Percentiles rank a stretch among this genome's conserved stretches.
Evolutionary conservation across 2,329 filamentous ascomycete species (phyloP).

Genomic region (Phoma sp.): DNA sequence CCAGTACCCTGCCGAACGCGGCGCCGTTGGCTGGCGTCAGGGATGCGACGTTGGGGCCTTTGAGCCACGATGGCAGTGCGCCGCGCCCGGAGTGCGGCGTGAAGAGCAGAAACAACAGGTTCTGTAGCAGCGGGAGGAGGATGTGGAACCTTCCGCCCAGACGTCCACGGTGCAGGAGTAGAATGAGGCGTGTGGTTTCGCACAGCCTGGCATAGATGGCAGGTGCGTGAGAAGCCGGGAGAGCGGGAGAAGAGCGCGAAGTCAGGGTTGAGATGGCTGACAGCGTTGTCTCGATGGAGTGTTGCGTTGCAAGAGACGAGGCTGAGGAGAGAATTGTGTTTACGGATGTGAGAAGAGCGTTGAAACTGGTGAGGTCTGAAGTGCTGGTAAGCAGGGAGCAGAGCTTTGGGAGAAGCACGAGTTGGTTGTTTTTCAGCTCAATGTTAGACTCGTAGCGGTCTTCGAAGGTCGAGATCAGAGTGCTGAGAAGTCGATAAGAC

Average conservation of each 20-base stretch:
- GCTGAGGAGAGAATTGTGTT: constrained; percentile 51
- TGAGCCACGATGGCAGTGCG: constrained; percentile 44
- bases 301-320: constrained; percentile 52
- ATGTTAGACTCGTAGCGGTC: constrained; percentile 30
- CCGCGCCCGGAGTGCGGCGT: constrained; percentile 48
- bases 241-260: constrained; percentile 39
- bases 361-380: constrained; percentile 62
- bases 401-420: constrained; percentile 35
- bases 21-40: constrained; percentile 54
- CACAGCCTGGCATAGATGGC: constrained; percentile 62
- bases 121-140: constrained; percentile 61
- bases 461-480: constrained; percentile 39
- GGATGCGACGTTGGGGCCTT: constrained; percentile 14
- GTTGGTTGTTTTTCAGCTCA: constrained; percentile 34
- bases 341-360: constrained; percentile 56
- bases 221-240: constrained; percentile 36
- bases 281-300: constrained; percentile 52
- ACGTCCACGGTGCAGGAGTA: constrained; percentile 64
- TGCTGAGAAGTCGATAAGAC: constrained; percentile 32
- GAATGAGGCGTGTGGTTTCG: constrained; percentile 57
- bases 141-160: constrained; percentile 67
- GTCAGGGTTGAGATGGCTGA: constrained; percentile 43
- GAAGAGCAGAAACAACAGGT: constrained; percentile 63
- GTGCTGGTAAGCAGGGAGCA: constrained; percentile 49
- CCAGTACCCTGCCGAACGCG: constrained; percentile 62